Base-by-base conservation (phyloP, 2,329 filamentous ascomycete species). In the Paecilomyces variotii region DNA sequence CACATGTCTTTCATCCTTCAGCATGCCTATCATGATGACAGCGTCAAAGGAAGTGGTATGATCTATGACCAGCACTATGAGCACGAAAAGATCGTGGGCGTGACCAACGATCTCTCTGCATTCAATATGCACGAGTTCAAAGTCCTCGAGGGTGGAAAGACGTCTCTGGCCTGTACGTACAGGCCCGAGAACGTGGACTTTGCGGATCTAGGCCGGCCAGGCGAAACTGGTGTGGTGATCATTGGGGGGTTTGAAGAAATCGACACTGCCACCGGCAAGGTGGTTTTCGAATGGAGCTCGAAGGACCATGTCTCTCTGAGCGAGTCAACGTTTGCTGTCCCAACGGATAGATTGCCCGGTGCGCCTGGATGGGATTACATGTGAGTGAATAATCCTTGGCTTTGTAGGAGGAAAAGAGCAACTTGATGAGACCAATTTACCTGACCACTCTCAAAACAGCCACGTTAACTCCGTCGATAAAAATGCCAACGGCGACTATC, bases 41-140 rank as follows among this genome's bases (percentile, higher is more conserved):
- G 39, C 7, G 39, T 45, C 39, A 45, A 45, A n/a, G 80, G 80
- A 3, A 73, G 76, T 62, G 79, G 77, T 39, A 71, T 80, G 35
- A 77, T 81, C 58, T 70, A 82, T 70, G 74, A 81, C 63, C 70
- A 76, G 45, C 70, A 75, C 56, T 81, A 81, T 60, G 67, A 76
- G 34, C 66, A 76, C 19, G 74, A 78, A 53, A 71, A 74, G 58
- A 74, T 73, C 39, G 72, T 80, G 10, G 65, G 64, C 14, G 65
- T 69, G 2, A 59, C 63, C 24, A 68, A 66, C 26, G 65, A 70
- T 26, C 58, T 72, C 1, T 57, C 59, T 32, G 62, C 64, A 12
- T 71, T 75, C 54, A 74, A 77, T 56, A 75, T 76, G 69, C 75
- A 77, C 60, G 75, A 77, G 49, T 75, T 76, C 61, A 73, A 72